Evolutionary conservation across 2,329 filamentous ascomycete genomes (phyloP), one percentile per base, ranked within the genome.

Genomic region (Claviceps quebecensis): DNA sequence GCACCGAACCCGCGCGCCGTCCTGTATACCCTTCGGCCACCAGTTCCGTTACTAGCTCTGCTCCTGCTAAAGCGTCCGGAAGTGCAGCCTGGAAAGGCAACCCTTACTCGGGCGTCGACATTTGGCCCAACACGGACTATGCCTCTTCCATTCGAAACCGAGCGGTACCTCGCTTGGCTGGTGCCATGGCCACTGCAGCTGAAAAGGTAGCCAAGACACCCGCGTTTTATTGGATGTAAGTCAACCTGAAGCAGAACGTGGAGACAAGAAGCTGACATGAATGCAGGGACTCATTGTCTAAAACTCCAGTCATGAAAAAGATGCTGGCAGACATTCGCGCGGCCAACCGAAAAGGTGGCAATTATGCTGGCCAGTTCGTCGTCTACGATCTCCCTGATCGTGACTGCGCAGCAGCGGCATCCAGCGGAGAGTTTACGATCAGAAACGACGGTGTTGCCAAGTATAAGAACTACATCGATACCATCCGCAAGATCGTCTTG

Each of bases 101-200:
- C 65, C 74, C 75, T 14, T 78, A 75, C 61, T 54, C 61, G 11
- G 73, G 71, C 16, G 72, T 76, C 48, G 62, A 69, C n/a, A 17
- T 46, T 6, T 46, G 44, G 43, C 43, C 8, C 4, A 45, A 45
- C n/a, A 22, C 43, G 13, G 14, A 72, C 67, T 80, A 79, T 59
- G 67, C 72, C n/a, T 74, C 72, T 17, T 74, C 79, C 62, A 69
- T 80, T 52, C 69, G 70, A 51, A 72, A 62, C 38, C 65, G 74
- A 17, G 83, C 83, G 7, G 74, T 86, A 19, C 82, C 83, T 8
- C 77, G 76, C 16, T 65, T 87, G 54, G 76, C 76, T 9, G 72
- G 75, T 4, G 69, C 77, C 23, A 67, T 76, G 61, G 73, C 72
- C 14, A 73, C 76, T 17, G 73, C 71, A 54, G 74, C 75, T 5